phyloP scores from a whole-genome alignment of 129 eudicot species.

The Kitagawia praeruptora region DNA sequence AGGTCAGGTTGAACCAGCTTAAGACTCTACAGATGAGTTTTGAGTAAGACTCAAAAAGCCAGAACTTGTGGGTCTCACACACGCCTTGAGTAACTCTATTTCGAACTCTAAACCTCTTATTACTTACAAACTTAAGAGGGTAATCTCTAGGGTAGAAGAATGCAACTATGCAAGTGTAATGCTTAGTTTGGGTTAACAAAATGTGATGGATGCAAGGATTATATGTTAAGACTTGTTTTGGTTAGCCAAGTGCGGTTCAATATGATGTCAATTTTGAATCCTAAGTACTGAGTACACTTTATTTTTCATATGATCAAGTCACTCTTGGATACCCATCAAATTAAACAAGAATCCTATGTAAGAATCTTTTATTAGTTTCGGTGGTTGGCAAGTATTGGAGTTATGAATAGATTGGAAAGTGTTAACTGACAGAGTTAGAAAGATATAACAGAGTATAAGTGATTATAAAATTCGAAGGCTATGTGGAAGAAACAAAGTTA shows the following conservation, averaged over 20 bases:
- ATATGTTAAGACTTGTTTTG: background rate
- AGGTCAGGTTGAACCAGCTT: background rate
- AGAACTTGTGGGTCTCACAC: background rate
- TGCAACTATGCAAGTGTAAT: background rate
- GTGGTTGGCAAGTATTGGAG: background rate
- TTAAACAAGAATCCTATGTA: background rate
- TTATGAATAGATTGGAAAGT: constrained; percentile 1
- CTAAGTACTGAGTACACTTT: background rate
- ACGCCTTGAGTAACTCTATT: background rate
- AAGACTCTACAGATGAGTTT: background rate
- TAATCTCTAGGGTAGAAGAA: background rate
- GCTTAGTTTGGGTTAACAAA: background rate
- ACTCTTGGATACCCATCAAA: background rate
- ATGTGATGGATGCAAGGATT: background rate
- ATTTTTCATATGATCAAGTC: background rate
- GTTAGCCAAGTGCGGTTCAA: background rate
- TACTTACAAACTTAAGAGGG: background rate
- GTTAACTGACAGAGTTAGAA: background rate
- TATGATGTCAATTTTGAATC: background rate
- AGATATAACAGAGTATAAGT: background rate
- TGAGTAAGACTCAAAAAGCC: background rate
- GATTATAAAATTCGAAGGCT: background rate
- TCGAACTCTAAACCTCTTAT: background rate
- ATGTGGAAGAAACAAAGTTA: background rate
- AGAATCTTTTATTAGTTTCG: background rate